Evolutionary conservation across 1,139 yeast genomes (phyloP).

Genomic region (Magnusiomyces magnusii): DNA sequence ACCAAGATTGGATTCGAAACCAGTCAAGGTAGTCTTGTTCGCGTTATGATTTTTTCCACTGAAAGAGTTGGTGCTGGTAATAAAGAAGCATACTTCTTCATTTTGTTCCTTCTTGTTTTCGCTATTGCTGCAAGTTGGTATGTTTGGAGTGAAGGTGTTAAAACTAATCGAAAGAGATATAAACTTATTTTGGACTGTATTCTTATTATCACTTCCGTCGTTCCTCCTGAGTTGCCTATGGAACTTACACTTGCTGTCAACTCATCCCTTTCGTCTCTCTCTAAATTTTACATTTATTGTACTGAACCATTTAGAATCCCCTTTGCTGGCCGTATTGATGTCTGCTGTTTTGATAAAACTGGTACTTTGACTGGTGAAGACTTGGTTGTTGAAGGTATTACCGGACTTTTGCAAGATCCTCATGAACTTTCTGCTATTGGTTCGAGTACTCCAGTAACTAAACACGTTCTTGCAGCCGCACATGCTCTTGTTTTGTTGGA

Average conservation of each 20-base stretch:
- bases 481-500: slow-evolving; percentile 92
- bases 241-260: slow-evolving; percentile 98
- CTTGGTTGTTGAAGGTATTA: slow-evolving; percentile 91
- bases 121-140: slow-evolving; percentile 97
- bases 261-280: slow-evolving; percentile 77
- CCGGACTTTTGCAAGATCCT: slow-evolving; percentile 58
- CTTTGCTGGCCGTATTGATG: slow-evolving; percentile 95
- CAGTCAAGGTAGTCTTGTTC: slow-evolving; percentile 92
- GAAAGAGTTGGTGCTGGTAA: slow-evolving; percentile 97
- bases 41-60: slow-evolving; percentile 96
- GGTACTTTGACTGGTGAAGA: slow-evolving; percentile 99
- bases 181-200: slow-evolving; percentile 93
- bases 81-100: slow-evolving; percentile 88
- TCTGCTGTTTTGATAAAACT: slow-evolving; percentile 97
- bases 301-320: slow-evolving; percentile 99
- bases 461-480: slow-evolving; percentile 82
- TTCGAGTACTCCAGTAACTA: slow-evolving; percentile 57
- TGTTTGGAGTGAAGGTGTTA: slow-evolving; percentile 97
- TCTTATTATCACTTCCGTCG: slow-evolving; percentile 92
- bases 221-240: slow-evolving; percentile 99
- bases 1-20: slow-evolving; percentile 96
- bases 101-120: slow-evolving; percentile 77
- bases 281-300: slow-evolving; percentile 85
- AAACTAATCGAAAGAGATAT: slow-evolving; percentile 90
- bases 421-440: slow-evolving; percentile 52